Conservation (phyloP, 2,329 filamentous ascomycete genomes). For the Fusarium heterosporum region DNA sequence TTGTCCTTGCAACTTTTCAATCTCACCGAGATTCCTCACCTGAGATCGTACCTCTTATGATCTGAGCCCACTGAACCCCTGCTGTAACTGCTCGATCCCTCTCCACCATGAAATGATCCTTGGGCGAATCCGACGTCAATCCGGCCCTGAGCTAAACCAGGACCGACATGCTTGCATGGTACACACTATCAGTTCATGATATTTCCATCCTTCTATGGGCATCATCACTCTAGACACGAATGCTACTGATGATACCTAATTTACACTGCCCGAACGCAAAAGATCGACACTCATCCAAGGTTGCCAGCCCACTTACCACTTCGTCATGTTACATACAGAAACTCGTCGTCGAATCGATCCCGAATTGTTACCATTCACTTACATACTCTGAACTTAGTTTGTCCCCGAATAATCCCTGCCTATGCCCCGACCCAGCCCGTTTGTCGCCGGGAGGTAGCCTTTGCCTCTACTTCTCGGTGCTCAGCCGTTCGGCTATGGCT, state of each 20-base stretch:
- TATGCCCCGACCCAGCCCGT: constrained; percentile 44
- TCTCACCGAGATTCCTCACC: constrained; percentile 47
- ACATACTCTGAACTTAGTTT: constrained; percentile 25
- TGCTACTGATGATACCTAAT: not conserved
- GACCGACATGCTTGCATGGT: not conserved
- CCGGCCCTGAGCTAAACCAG: constrained; percentile 13
- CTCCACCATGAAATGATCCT: constrained; percentile 31
- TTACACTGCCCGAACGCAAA: constrained; percentile 2
- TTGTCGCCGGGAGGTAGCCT: constrained; percentile 29
- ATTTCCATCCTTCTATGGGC: constrained; percentile 12
- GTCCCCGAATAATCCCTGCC: constrained; percentile 40
- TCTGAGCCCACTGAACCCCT: constrained; percentile 40
- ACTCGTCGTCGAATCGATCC: constrained; percentile 21
- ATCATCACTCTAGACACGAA: constrained; percentile 8
- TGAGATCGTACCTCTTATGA: constrained; percentile 39
- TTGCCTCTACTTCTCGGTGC: constrained; percentile 18
- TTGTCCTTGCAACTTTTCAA: constrained; percentile 20
- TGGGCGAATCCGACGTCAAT: constrained; percentile 31
- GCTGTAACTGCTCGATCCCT: constrained; percentile 19
- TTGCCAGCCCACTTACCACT: constrained; percentile 10
- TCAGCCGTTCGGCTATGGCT: constrained; percentile 47
- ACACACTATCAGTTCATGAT: constrained; percentile 36
- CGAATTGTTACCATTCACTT: constrained; percentile 16
- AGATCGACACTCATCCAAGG: constrained; percentile 21
- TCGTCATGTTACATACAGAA: constrained; percentile 27